A percentile compares a stretch with the other conserved stretches of the same genome.
Evolutionary conservation across 1,284 basidiomycete genomes (phyloP).

Genomic region (Sutorius eximius): DNA sequence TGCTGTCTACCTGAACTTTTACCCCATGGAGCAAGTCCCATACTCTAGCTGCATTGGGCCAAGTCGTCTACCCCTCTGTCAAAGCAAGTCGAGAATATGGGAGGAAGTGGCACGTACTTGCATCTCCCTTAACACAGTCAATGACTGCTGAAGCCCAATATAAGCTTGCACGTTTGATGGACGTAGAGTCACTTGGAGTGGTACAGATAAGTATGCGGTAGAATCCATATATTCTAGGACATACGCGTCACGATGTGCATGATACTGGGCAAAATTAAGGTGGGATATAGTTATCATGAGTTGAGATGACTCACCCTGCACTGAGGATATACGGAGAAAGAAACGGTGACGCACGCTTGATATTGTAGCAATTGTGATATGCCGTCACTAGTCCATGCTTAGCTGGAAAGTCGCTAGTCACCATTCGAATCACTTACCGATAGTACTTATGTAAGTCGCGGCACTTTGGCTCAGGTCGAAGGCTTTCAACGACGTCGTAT

Average conservation of each 20-base stretch:
- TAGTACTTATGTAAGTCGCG: slow-evolving; percentile 70
- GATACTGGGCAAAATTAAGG: slow-evolving; percentile 50
- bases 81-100: slow-evolving; percentile 6
- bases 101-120: slow-evolving; percentile 44
- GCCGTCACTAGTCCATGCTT: slow-evolving; percentile 46
- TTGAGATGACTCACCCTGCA: slow-evolving; percentile 57
- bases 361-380: slow-evolving; percentile 60
- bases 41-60: slow-evolving; percentile 74
- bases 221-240: slow-evolving; percentile 23
- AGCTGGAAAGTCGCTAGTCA: slow-evolving; percentile 3
- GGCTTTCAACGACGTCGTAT: slow-evolving; percentile 50
- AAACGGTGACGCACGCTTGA: slow-evolving; percentile 67
- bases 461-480: slow-evolving; percentile 78
- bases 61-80: slow-evolving; percentile 43
- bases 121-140: slow-evolving; percentile 70
- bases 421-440: slow-evolving; percentile 45
- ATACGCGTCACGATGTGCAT: slow-evolving; percentile 80
- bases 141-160: slow-evolving; percentile 64
- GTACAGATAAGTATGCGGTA: slow-evolving; percentile 7
- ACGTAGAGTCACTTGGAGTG: slow-evolving; percentile 58
- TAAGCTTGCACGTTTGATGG: slow-evolving; percentile 70
- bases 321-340: slow-evolving; percentile 74
- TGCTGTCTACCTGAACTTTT: slow-evolving; percentile 53
- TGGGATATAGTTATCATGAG: not conserved
- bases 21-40: slow-evolving; percentile 72